A percentile compares a stretch with the other conserved stretches of the same genome.
These are phyloP conservation scores for Trichophyton mentagrophytes DNA, from an alignment of 2,329 filamentous ascomycete species.

Conservation along the genomic window DNA sequence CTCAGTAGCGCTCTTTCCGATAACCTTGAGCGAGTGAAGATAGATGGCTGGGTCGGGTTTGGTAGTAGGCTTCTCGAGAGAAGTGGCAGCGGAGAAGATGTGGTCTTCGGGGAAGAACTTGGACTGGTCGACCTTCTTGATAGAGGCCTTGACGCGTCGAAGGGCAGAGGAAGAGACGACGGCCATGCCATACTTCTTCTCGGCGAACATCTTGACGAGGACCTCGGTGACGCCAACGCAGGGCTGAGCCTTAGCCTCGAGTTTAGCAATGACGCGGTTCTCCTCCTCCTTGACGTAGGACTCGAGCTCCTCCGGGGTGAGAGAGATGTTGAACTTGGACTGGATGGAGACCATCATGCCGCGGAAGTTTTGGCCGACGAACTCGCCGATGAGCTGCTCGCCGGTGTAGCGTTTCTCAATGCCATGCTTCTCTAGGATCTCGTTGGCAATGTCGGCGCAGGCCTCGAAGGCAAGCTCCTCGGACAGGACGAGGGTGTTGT, in stretches of 20 bases:
- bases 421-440: slow-evolving; percentile 58
- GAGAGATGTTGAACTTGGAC: slow-evolving; percentile 59
- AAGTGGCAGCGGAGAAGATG: slow-evolving; percentile 72
- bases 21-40: slow-evolving; percentile 58
- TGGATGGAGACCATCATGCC: slow-evolving; percentile 74
- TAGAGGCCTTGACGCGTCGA: slow-evolving; percentile 61
- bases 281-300: slow-evolving; percentile 65
- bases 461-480: slow-evolving; percentile 86
- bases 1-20: slow-evolving; percentile 59
- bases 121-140: slow-evolving; percentile 66
- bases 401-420: slow-evolving; percentile 62
- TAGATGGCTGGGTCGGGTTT: slow-evolving; percentile 91
- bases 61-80: slow-evolving; percentile 63
- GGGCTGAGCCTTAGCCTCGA: slow-evolving; percentile 53
- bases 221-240: slow-evolving; percentile 57
- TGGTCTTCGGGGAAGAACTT: slow-evolving; percentile 64
- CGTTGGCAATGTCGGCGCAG: slow-evolving; percentile 77
- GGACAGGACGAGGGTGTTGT: slow-evolving; percentile 89
- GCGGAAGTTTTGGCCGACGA: slow-evolving; percentile 89
- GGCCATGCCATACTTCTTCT: slow-evolving; percentile 56
- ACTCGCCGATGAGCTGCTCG: slow-evolving; percentile 66
- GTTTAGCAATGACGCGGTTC: slow-evolving; percentile 69
- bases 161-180: slow-evolving; percentile 74
- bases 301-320: slow-evolving; percentile 57
- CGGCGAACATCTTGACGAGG: slow-evolving; percentile 50